Evolutionary conservation across 2,329 filamentous ascomycete species (phyloP).

Genomic region (Penicillium janthinellum): DNA sequence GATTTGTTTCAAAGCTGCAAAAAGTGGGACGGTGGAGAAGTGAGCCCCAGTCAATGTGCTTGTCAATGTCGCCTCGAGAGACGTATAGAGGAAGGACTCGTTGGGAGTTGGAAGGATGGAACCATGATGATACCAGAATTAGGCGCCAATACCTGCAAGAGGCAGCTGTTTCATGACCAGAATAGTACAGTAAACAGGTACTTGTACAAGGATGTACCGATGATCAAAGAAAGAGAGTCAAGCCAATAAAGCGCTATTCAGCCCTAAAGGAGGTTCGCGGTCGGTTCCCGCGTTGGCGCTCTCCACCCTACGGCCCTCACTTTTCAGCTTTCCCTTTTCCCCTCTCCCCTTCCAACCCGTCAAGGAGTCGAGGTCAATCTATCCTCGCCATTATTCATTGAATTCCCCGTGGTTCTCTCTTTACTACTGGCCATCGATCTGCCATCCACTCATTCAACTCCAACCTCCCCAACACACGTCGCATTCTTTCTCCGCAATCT

Average conservation of each 20-base stretch:
- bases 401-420: conserved; percentile 2
- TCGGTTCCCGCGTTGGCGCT: background rate
- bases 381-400: background rate
- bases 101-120: background rate
- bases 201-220: background rate
- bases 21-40: conserved; percentile 8
- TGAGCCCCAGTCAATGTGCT: background rate
- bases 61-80: background rate
- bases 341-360: conserved; percentile 10
- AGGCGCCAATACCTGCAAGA: conserved; percentile 1
- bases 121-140: background rate
- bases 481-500: conserved; percentile 24
- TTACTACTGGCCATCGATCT: background rate
- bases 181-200: background rate
- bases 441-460: conserved; percentile 6
- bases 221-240: background rate
- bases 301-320: conserved; percentile 4
- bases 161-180: background rate
- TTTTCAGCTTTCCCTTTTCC: conserved; percentile 21
- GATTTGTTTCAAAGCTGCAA: conserved; percentile 7
- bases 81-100: background rate
- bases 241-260: conserved; percentile 1
- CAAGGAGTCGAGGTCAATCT: background rate
- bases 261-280: conserved; percentile 12
- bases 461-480: background rate